A percentile compares a stretch with the other conserved stretches of the same genome.
These are phyloP conservation scores for Rosellinia necatrix DNA, from an alignment of 2,329 filamentous ascomycete genomes.

Conservation along the genomic window DNA sequence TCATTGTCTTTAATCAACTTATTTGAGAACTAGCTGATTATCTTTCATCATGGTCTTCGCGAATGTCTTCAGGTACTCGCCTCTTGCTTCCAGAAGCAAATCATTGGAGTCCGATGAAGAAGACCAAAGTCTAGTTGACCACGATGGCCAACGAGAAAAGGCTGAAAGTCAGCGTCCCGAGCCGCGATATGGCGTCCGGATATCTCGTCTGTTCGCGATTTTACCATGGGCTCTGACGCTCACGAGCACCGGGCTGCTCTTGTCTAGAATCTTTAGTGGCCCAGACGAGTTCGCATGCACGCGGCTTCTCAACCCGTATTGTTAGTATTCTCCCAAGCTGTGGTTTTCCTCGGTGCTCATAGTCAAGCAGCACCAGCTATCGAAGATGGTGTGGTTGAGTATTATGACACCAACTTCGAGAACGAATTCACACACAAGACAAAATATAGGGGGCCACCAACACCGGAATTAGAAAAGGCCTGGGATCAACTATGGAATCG, in stretches of 20 bases:
- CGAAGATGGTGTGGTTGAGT: constrained; percentile 9
- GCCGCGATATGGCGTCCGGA: not conserved
- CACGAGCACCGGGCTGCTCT: not conserved
- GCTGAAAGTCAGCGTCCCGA: not conserved
- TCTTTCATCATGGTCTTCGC: not conserved
- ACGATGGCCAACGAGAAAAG: not conserved
- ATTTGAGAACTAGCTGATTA: not conserved
- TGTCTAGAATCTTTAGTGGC: not conserved
- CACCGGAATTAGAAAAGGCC: constrained; percentile 6
- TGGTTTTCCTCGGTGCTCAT: not conserved
- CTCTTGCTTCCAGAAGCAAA: not conserved
- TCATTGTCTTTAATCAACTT: too few species aligned
- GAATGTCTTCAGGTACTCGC: not conserved
- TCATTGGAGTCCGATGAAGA: not conserved
- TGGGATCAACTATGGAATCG: constrained; percentile 11
- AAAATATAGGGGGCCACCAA: constrained; percentile 6
- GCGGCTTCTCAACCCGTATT: constrained; percentile 5
- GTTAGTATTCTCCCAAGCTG: not conserved
- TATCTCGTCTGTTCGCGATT: not conserved
- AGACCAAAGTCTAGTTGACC: not conserved
- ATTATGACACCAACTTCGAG: constrained; percentile 12
- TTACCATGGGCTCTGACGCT: not conserved
- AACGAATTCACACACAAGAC: constrained; percentile 16
- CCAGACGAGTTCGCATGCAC: constrained; percentile 3
- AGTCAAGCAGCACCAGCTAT: constrained; percentile 8